Percentiles rank a stretch among this genome's conserved stretches.
Evolutionary conservation across 1,284 basidiomycete species (phyloP).

Genomic region (Fomitopsis betulina): DNA sequence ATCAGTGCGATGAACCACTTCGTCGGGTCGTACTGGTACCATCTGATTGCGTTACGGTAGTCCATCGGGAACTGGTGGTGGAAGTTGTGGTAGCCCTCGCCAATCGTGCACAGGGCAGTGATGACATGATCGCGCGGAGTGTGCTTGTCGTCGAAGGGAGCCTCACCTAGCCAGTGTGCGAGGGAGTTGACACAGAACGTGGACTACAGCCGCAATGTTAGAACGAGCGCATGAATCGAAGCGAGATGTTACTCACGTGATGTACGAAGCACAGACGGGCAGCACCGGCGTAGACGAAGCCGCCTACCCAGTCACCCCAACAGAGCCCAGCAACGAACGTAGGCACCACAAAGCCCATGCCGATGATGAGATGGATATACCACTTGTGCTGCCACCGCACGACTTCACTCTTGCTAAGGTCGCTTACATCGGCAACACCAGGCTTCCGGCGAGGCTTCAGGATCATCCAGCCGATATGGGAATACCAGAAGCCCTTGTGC

Average conservation of each 20-base stretch:
- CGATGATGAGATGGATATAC: slow-evolving; percentile 70
- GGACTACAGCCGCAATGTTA: slow-evolving; percentile 43
- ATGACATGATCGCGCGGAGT: slow-evolving; percentile 87
- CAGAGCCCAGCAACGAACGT: slow-evolving; percentile 77
- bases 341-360: slow-evolving; percentile 75
- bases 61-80: slow-evolving; percentile 95
- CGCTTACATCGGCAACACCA: slow-evolving; percentile 86
- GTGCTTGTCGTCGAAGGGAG: slow-evolving; percentile 94
- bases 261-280: slow-evolving; percentile 84
- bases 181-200: slow-evolving; percentile 96
- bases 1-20: slow-evolving; percentile 88
- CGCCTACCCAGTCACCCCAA: slow-evolving; percentile 85
- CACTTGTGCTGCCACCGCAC: slow-evolving; percentile 86
- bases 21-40: slow-evolving; percentile 88
- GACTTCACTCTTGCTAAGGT: slow-evolving; percentile 74
- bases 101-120: slow-evolving; percentile 85
- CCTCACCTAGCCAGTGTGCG: slow-evolving; percentile 91
- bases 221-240: neutral
- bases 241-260: slow-evolving; percentile 53
- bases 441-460: slow-evolving; percentile 85
- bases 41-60: slow-evolving; percentile 90
- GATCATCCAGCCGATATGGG: slow-evolving; percentile 93
- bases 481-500: slow-evolving; percentile 76
- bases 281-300: slow-evolving; percentile 84
- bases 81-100: slow-evolving; percentile 97